Base-by-base conservation (phyloP, 2,329 filamentous ascomycete species). In the Sporothrix protearum region DNA sequence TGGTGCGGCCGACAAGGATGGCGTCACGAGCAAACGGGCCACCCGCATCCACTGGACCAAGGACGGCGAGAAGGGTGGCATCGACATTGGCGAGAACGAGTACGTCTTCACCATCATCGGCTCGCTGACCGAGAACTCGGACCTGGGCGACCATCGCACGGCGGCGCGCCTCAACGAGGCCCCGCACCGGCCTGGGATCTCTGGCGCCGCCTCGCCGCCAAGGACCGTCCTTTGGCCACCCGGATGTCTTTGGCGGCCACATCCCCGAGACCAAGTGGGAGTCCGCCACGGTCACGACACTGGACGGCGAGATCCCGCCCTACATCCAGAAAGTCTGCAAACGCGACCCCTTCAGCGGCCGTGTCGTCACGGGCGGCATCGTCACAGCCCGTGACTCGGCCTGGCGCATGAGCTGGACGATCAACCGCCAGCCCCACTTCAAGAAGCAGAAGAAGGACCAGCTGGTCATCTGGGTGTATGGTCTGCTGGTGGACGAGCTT, bases 351-450 rank as follows among this genome's bases (percentile, higher is more conserved):
- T 79, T 80, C 22, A 78, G 77, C 55, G 77, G 80, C 59, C 71
- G 76, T 14, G 77, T 80, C 0, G 79, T 78, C 1, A 78, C 78
- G 0, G 78, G 78, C 4, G 78, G 78, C 14, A 78, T 82, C 9
- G 77, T 83, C 22, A 80, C 79, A 0, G 75, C 81, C 5, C 78
- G 78, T 69, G 80, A 83, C 69, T 81, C 79, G 72, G 76, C 76
- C 9, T 84, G 82, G 83, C 74, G 81, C 1, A 68, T 84, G 49
- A 81, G 76, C 71, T 78, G 82, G 69, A 80, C 78, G 2, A 76
- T 84, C 57, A 82, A 82, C 22, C 76, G 76, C 12, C 82, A 84
- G 69, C 82, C 81, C 8, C 77, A 83, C 71, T 83, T 83, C 72
- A 75, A 78, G 36, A 77, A 77, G 45, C 82, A 84, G 71, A 77